Base-by-base conservation (phyloP, 139 green algal genomes). In the Chlamydomonas incerta region DNA sequence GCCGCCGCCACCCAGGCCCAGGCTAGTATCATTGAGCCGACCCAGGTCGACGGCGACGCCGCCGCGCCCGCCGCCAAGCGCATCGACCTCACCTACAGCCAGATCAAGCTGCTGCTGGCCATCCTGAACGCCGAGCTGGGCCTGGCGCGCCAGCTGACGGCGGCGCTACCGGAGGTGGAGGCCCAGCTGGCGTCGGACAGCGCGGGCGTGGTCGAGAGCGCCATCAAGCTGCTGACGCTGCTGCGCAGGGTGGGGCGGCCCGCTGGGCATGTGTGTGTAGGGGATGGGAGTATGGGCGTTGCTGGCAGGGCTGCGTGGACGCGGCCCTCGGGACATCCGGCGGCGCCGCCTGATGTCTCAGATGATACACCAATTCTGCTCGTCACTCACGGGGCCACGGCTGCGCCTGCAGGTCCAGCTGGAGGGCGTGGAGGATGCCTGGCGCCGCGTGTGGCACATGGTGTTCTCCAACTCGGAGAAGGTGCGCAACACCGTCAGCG, bases 391-490 rank as follows among this genome's bases (percentile, higher is more conserved):
- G n/a, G n/a, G n/a, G 41, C 8, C 41, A 5, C 6, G 41, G 41
- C 8, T 13, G 6, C 41, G 41, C 41, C 8, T 50, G 41, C 41
- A 50, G 41, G 41, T 50, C 41, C 41, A 50, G 41, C 41, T 50
- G 41, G 52, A 73, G n/a, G 81, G 81, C 70, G 55, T 20, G 37
- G 23, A 50, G 35, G 81, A 72, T 3, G 31, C 71, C 11, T 71
- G 41, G 81, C 87, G 93, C 28, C 90, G 89, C 41, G 97, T 98
- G 88, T 95, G 98, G 86, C 95, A 96, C 14, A 92, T 99, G 41
- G 88, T 98, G 20, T 98, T 98, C 88, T 93, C 91, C 21, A 81
- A 88, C 18, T 93, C 98, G 47, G 90, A 94, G 77, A 86, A 87
- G 62, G 88, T 94, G 21, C 41, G 63, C 50, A 82, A 95, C 26